Conservation (phyloP, 495 filamentous ascomycete genomes). For the Podospora appendiculata region DNA sequence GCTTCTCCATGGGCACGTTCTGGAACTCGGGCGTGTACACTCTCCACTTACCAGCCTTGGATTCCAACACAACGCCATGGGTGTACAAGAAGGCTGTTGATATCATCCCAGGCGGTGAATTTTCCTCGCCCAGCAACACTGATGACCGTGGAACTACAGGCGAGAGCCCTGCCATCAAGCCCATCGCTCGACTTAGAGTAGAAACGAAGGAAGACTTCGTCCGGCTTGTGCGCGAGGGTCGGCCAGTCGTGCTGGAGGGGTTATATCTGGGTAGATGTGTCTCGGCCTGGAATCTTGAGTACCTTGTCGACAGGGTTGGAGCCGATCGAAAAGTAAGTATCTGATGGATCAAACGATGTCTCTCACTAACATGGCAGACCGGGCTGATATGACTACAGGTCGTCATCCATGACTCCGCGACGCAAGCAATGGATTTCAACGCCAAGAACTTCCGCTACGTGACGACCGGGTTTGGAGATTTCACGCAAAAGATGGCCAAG, state of each 20-base stretch:
- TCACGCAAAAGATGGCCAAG: constrained; percentile 50
- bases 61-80: constrained; percentile 4
- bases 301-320: constrained; percentile 59
- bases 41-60: neutral
- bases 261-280: constrained; percentile 61
- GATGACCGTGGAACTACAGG: neutral
- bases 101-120: constrained; percentile 10
- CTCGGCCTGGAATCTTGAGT: constrained; percentile 58
- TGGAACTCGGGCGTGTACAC: constrained; percentile 25
- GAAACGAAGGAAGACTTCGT: constrained; percentile 43
- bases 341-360: neutral
- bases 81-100: constrained; percentile 18
- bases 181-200: constrained; percentile 45
- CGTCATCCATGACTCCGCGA: constrained; percentile 59
- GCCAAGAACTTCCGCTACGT: constrained; percentile 75
- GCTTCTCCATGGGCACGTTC: constrained; percentile 65
- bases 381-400: constrained; percentile 39
- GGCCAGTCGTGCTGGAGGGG: constrained; percentile 58
- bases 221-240: constrained; percentile 46
- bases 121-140: neutral
- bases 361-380: neutral
- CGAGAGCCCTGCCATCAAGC: constrained; percentile 4
- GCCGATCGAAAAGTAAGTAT: constrained; percentile 50
- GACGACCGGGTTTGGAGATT: constrained; percentile 59
- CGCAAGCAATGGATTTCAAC: constrained; percentile 67